Evolutionary conservation across 2,329 filamentous ascomycete genomes (phyloP).

Genomic region (Ceratocystis cubensis): DNA sequence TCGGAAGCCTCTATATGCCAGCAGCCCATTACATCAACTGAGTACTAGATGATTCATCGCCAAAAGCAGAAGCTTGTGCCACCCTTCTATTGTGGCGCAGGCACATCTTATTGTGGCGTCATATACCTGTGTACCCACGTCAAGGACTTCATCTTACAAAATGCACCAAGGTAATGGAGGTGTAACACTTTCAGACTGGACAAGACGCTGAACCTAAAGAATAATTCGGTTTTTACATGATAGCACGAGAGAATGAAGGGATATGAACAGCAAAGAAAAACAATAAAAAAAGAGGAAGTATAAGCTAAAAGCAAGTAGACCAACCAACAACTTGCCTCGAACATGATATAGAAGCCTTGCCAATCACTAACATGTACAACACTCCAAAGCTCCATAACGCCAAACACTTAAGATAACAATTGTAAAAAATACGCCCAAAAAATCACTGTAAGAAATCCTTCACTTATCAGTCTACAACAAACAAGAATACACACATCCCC

Average conservation of each 20-base stretch:
- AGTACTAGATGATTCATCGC: conserved; percentile 14
- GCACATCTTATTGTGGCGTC: conserved; percentile 10
- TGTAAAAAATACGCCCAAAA: conserved; percentile 15
- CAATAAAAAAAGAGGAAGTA: no score
- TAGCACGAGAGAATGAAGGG: no score
- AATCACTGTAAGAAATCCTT: conserved; percentile 2
- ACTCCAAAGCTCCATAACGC: conserved; percentile 5
- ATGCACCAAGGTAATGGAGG: no score
- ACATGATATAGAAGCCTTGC: neutral
- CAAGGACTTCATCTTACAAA: neutral
- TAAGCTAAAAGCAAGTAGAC: neutral
- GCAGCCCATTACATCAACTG: neutral
- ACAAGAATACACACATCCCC: neutral
- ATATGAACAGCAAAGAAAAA: no score
- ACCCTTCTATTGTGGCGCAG: conserved; percentile 12
- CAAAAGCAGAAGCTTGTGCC: conserved; percentile 13
- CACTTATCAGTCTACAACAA: neutral
- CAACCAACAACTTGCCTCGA: neutral
- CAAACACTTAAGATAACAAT: neutral
- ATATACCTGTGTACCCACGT: neutral
- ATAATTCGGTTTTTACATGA: no score
- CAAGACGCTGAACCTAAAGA: no score
- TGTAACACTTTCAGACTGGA: no score
- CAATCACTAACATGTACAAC: neutral
- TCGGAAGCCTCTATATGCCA: neutral